A percentile compares a stretch with the other conserved stretches of the same genome.
These are phyloP conservation scores for Cynanchum wilfordii DNA, from an alignment of 257 asterid species.

Conservation along the genomic window DNA sequence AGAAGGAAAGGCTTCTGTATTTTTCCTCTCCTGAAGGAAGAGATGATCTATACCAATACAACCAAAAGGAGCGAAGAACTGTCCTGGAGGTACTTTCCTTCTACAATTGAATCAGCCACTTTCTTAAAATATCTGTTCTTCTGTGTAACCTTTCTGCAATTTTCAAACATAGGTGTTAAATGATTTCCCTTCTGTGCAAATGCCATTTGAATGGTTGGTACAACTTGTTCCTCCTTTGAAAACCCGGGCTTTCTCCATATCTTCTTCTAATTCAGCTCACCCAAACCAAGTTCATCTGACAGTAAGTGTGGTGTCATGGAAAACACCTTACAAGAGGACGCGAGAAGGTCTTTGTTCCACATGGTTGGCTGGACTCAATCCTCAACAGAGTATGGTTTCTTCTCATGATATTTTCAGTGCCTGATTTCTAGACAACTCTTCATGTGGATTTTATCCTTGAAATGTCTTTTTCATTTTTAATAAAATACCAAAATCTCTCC, in stretches of 20 bases:
- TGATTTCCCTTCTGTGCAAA: conserved; percentile 88
- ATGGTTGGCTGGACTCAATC: conserved; percentile 89
- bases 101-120: conserved; percentile 7
- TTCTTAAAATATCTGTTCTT: background rate
- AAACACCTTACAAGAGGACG: conserved; percentile 84
- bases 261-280: conserved; percentile 74
- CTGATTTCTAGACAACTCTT: background rate
- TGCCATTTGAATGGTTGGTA: conserved; percentile 95
- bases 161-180: conserved; percentile 58
- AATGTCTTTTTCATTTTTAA: background rate
- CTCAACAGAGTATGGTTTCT: conserved; percentile 47
- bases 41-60: conserved; percentile 93
- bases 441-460: background rate
- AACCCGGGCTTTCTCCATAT: conserved; percentile 81
- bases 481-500: conserved; percentile 7
- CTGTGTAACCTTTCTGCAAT: conserved; percentile 1
- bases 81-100: conserved; percentile 67
- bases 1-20: conserved; percentile 85
- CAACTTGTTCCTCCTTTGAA: conserved; percentile 83
- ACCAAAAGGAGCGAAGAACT: conserved; percentile 87
- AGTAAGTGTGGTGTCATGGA: conserved; percentile 75
- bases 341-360: conserved; percentile 88
- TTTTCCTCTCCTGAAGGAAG: conserved; percentile 96
- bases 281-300: conserved; percentile 88
- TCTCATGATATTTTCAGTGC: background rate